Conservation (phyloP, 208 protist species). For the Trypanosoma lewisi region DNA sequence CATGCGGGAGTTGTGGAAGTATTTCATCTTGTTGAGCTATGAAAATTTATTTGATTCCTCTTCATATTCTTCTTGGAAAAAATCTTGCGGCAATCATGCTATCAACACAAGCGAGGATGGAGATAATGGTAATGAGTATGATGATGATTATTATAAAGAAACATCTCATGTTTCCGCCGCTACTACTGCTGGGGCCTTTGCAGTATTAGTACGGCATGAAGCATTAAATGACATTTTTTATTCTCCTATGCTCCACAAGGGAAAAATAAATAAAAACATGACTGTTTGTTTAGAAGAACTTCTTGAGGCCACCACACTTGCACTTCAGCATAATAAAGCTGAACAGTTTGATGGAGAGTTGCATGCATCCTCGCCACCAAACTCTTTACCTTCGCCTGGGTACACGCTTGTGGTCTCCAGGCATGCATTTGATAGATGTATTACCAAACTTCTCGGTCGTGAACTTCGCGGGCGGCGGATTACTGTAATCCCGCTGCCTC, state of each 20-base stretch:
- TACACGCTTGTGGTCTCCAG: constrained; percentile 16
- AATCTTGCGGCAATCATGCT: too few species aligned
- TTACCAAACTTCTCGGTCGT: constrained; percentile 18
- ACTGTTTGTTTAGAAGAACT: constrained; percentile 9
- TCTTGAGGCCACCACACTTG: neutral
- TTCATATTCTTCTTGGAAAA: neutral
- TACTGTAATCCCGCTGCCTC: constrained; percentile 33
- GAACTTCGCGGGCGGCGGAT: constrained; percentile 51
- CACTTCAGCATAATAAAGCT: neutral
- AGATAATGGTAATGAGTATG: too few species aligned
- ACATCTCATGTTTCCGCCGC: neutral
- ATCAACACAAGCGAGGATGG: too few species aligned
- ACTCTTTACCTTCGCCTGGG: neutral
- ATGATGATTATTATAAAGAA: neutral
- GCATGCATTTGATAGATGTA: constrained; percentile 18
- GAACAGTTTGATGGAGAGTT: neutral
- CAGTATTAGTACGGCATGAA: constrained; percentile 9
- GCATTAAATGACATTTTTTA: neutral
- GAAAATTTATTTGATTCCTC: neutral
- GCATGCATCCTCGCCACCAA: neutral
- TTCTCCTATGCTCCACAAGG: neutral
- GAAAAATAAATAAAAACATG: neutral
- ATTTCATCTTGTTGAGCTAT: constrained; percentile 29
- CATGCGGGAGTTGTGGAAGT: constrained; percentile 30
- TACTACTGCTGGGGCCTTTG: neutral